phyloP scores from a whole-genome alignment of 768 basidiomycete species.

The Tulasnella sp. region DNA sequence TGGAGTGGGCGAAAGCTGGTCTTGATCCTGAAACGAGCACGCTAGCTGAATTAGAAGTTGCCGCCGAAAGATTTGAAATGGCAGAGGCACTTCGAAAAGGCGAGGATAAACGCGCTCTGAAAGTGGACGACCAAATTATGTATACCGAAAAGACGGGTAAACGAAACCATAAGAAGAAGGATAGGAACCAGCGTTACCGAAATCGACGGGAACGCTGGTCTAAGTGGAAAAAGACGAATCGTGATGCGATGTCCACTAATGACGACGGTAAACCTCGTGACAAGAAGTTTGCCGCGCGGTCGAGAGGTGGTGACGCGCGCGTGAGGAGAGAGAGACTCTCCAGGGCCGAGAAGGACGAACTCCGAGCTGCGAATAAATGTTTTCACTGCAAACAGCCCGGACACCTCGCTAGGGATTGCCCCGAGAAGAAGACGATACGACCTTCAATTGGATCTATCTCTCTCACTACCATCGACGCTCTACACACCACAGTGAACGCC shows the following conservation, averaged over 20 bases:
- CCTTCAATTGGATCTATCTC: background rate
- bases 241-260: background rate
- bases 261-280: background rate
- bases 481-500: background rate
- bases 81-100: background rate
- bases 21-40: background rate
- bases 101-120: background rate
- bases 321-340: background rate
- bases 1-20: background rate
- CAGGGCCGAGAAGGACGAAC: background rate
- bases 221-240: too few relatives aligned
- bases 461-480: background rate
- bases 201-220: too few relatives aligned
- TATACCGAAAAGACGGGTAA: background rate
- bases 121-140: too few relatives aligned
- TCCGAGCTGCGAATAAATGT: slow-evolving; percentile 5
- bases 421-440: background rate
- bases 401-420: background rate
- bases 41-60: background rate
- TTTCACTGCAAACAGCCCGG: background rate
- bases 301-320: background rate
- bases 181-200: background rate
- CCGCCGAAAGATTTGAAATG: background rate
- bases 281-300: background rate
- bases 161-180: background rate